Conservation (phyloP, 2,329 filamentous ascomycete species). For the Lachnellula hyalina region DNA sequence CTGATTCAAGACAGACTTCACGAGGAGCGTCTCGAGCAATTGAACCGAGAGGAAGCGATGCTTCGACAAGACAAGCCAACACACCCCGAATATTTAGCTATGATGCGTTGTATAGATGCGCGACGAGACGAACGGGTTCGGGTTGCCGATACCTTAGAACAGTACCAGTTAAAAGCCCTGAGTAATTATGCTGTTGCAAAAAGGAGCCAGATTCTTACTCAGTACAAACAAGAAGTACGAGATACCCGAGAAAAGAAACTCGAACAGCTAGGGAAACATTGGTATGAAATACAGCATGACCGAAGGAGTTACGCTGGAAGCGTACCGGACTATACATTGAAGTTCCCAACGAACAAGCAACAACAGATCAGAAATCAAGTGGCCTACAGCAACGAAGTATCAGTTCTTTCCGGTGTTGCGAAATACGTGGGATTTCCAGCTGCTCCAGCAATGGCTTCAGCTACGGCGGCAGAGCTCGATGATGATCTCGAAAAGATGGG, state of each 20-base stretch:
- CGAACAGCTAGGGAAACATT: conserved; percentile 77
- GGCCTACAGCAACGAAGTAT: conserved; percentile 93
- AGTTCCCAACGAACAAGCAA: conserved; percentile 70
- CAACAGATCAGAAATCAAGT: conserved; percentile 80
- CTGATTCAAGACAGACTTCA: conserved; percentile 58
- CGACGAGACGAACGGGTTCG: conserved; percentile 75
- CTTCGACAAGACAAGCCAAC: conserved; percentile 55
- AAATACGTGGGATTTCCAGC: conserved; percentile 97
- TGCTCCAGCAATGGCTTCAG: conserved; percentile 75
- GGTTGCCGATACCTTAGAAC: conserved; percentile 65
- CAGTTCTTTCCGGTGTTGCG: conserved; percentile 80
- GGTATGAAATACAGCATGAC: conserved; percentile 89
- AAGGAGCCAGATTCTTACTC: conserved; percentile 78
- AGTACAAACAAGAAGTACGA: conserved; percentile 82
- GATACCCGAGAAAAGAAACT: conserved; percentile 77
- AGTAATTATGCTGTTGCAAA: conserved; percentile 73
- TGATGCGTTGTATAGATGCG: conserved; percentile 81
- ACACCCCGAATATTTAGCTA: conserved; percentile 88
- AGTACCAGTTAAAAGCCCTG: conserved; percentile 68
- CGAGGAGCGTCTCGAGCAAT: conserved; percentile 77
- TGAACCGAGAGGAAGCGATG: conserved; percentile 66
- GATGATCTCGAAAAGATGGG: conserved; percentile 87
- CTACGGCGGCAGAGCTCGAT: conserved; percentile 68
- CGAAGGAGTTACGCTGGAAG: conserved; percentile 73
- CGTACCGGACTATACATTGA: conserved; percentile 74